Evolutionary conservation across 441 rosid species (phyloP).

Genomic region (Pelargonium fulgidum): DNA sequence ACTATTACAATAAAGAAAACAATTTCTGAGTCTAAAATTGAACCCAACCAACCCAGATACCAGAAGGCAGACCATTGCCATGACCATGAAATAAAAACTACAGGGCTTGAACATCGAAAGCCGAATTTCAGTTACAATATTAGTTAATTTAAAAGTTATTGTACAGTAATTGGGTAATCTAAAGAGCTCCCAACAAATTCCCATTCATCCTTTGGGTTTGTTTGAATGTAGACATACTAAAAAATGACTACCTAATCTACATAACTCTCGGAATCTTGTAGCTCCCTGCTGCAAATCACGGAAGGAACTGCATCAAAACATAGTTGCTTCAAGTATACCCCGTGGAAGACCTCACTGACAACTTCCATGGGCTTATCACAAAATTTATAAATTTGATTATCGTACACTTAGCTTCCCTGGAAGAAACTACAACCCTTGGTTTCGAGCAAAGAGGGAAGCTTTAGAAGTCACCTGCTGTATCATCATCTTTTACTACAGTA

Average conservation of each 20-base stretch:
- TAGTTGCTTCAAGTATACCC: conserved; percentile 31
- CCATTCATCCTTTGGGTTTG: conserved; percentile 31
- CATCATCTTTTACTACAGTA: conserved; percentile 60
- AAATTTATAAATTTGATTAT: conserved; percentile 47
- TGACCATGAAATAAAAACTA: conserved; percentile 29
- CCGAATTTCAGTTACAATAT: conserved; percentile 42
- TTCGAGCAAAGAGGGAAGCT: conserved; percentile 31
- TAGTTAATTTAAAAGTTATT: conserved; percentile 37
- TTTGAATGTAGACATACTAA: conserved; percentile 43
- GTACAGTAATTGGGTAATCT: conserved; percentile 44
- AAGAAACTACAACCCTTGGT: conserved; percentile 29
- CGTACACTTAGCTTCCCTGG: conserved; percentile 38
- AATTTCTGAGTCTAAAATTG: conserved; percentile 8
- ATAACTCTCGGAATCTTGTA: conserved; percentile 34
- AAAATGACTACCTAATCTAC: conserved; percentile 66
- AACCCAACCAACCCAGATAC: conserved; percentile 30
- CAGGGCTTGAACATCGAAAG: conserved; percentile 33
- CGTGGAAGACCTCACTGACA: conserved; percentile 26
- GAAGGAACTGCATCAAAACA: conserved; percentile 31
- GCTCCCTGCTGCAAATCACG: conserved; percentile 36
- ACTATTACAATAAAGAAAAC: conserved; percentile 18
- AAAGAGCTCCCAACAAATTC: conserved; percentile 34
- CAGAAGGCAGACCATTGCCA: conserved; percentile 13
- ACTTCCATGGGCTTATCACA: conserved; percentile 35
- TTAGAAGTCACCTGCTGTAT: conserved; percentile 45